Evolutionary conservation across 2,329 filamentous ascomycete species (phyloP), one percentile per base, ranked within the genome.

Genomic region (Passalora sequoiae): DNA sequence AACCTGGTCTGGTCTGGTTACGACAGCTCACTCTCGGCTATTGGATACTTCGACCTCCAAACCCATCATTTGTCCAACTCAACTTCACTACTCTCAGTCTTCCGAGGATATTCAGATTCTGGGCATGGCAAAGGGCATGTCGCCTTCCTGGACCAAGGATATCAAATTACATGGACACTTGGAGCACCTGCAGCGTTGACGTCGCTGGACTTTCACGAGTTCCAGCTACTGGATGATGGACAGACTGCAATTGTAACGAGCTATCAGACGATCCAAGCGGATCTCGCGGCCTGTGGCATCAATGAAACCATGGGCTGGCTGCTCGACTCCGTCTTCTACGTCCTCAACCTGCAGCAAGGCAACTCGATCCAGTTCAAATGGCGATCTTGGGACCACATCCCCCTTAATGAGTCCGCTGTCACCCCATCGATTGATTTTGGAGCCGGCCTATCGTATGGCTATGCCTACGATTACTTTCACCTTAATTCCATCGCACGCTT

Each of bases 311-410:
- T 41, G 38, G 43, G 43, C 12, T 41, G 38, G 38, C 6, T 40
- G 4, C 25, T 40, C 22, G 64, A 62, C 69, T 37, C 61, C 4
- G 43, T 63, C 1, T 66, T 72, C 43, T 66, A 69, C 40, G 69
- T 72, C 51, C 51, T 72, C 10, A 62, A 71, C 37, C 59, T 70
- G 17, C 63, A 63, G 32, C 68, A 64, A 0, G 32, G 12, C 12
- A 61, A 63, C 13, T 49, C 64, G 4, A 54, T 69, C 0, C 50
- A 68, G 12, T 72, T 71, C 49, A 55, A 68, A 50, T 73, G 70
- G 70, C 63, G 61, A 30, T 67, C 69, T 3, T 65, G 65, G 4
- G 62, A 70, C 4, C 68, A 71, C 44, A 59, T 69, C 37, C 35
- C 56, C 8, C 13, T 61, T 15, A 43, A 15, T 9, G 46, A 55